phyloP scores from a whole-genome alignment of 768 basidiomycete genomes.

The Phanerochaete sordida region DNA sequence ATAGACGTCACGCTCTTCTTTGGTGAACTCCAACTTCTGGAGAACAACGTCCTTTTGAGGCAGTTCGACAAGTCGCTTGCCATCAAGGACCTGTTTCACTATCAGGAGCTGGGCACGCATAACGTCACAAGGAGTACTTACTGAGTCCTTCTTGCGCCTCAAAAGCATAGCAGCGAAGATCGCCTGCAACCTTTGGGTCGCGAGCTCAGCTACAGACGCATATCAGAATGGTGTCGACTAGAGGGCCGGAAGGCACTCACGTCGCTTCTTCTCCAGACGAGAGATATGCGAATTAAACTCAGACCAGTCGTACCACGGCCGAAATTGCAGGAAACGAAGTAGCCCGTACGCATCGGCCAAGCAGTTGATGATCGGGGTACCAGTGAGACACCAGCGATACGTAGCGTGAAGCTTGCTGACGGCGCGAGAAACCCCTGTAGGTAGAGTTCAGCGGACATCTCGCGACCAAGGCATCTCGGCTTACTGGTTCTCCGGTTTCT shows the following conservation, averaged over 20 bases:
- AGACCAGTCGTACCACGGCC: constrained; percentile 39
- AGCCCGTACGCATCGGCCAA: constrained; percentile 50
- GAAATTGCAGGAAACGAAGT: constrained; percentile 37
- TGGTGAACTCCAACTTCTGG: constrained; percentile 49
- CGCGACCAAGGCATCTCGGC: constrained; percentile 14
- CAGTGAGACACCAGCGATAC: constrained; percentile 69
- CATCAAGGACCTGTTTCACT: constrained; percentile 42
- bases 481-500: constrained; percentile 39
- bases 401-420: constrained; percentile 48
- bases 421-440: constrained; percentile 37
- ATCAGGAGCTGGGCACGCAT: neutral
- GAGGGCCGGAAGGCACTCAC: constrained; percentile 30
- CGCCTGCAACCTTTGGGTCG: constrained; percentile 56
- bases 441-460: neutral
- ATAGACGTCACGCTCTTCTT: constrained; percentile 66
- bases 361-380: constrained; percentile 63
- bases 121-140: constrained; percentile 28
- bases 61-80: constrained; percentile 63
- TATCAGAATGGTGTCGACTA: neutral
- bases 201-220: constrained; percentile 40
- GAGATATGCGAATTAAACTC: constrained; percentile 33
- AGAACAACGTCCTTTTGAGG: constrained; percentile 53
- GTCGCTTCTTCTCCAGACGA: constrained; percentile 43
- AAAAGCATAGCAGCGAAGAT: constrained; percentile 52
- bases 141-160: constrained; percentile 45